Base-by-base conservation (phyloP, 148 eudicot genomes). In the Silene uniflora region DNA sequence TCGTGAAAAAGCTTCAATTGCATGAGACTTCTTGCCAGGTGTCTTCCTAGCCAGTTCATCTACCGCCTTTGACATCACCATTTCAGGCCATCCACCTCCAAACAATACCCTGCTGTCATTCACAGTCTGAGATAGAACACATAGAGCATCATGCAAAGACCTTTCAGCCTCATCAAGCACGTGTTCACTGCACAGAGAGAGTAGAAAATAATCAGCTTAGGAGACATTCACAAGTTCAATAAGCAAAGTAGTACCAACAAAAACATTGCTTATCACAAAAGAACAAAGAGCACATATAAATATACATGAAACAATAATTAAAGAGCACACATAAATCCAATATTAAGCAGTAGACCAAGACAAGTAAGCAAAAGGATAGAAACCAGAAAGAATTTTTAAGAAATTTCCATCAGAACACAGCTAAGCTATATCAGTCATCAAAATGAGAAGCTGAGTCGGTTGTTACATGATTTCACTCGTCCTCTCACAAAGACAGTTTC, bases 71-170 rank as follows among this genome's bases (percentile, higher is more conserved):
- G 92, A 88, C 98, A 94, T 94, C 63, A 91, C 90, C 97, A 94
- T 91, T 83, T 94, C 98, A 55, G 98, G 98, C 98, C 98, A 94
- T 68, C 98, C 98, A 79, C 98, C 98, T 54, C 98, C 98, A 44
- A 88, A 84, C 81, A 95, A 75, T 77, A 95, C 98, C 86, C 98
- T 84, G 78, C 91, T 92, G 82, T 95, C 98, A 78, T 79, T 90
- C 75, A 95, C 97, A 1, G 98, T 95, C 80, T 95, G 98, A 66
- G 98, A 95, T 74, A 95, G 83, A 66, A 95, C 98, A 78, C 98
- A 95, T 78, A 95, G 81, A 67, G 98, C 97, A 78, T 95, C 98
- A 39, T 95, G 98, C 80, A 95, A 79, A 66, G 98, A 95, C 75
- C 98, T 84, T 78, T 95, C 98, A 29, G 98, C 98, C 87, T 95